A percentile compares a stretch with the other conserved stretches of the same genome.
phyloP scores from a whole-genome alignment of 2,329 filamentous ascomycete genomes.

The Lojkania enalia region DNA sequence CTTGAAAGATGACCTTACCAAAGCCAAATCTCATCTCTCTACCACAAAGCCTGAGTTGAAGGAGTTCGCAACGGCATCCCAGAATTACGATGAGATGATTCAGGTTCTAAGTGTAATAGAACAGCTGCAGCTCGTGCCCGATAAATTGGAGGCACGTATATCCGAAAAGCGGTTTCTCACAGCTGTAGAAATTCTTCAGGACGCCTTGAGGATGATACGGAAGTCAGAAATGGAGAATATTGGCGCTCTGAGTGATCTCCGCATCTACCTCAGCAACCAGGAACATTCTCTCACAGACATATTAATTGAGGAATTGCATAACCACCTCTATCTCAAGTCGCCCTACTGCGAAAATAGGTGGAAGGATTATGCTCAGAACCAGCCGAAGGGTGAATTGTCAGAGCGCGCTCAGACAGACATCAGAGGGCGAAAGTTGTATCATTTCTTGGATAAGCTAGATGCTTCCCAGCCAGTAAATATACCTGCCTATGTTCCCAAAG shows the following conservation, averaged over 20 bases:
- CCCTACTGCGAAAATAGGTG: slow-evolving; percentile 96
- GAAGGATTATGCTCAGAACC: slow-evolving; percentile 76
- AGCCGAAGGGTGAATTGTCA: slow-evolving; percentile 51
- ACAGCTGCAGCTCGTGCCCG: slow-evolving; percentile 83
- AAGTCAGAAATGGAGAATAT: slow-evolving; percentile 91
- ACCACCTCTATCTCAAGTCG: slow-evolving; percentile 95
- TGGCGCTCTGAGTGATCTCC: slow-evolving; percentile 81
- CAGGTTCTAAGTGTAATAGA: slow-evolving; percentile 83
- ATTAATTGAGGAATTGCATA: slow-evolving; percentile 93
- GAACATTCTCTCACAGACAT: slow-evolving; percentile 92
- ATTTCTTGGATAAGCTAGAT: slow-evolving; percentile 62
- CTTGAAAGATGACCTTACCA: slow-evolving; percentile 79
- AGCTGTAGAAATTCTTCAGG: slow-evolving; percentile 89
- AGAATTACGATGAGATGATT: slow-evolving; percentile 87
- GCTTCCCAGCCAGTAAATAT: slow-evolving; percentile 46
- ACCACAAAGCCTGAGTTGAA: slow-evolving; percentile 88
- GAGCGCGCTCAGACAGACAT: slow-evolving; percentile 38
- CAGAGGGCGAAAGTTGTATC: slow-evolving; percentile 59
- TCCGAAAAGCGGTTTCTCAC: slow-evolving; percentile 94
- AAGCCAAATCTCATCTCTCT: slow-evolving; percentile 79
- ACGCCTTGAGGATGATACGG: slow-evolving; percentile 78
- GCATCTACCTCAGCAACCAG: slow-evolving; percentile 88
- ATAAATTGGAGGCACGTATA: slow-evolving; percentile 90
- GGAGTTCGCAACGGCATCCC: slow-evolving; percentile 82
- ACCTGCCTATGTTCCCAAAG: not conserved